These are phyloP conservation scores for Yamadazyma mexicana DNA, from an alignment of 1,139 yeast species.

Conservation along the genomic window DNA sequence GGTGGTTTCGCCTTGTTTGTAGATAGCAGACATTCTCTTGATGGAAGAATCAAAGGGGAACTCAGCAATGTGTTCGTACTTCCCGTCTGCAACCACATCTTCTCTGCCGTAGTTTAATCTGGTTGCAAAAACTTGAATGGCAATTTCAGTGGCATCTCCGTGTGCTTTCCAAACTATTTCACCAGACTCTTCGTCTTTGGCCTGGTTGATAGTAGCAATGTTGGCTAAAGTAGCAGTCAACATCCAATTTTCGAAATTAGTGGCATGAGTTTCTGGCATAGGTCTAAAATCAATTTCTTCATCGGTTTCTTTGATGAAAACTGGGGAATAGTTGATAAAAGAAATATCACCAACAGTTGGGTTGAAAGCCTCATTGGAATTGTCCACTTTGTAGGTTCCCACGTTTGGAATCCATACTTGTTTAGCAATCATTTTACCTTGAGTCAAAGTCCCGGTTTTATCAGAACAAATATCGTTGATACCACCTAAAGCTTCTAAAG, in stretches of 20 bases:
- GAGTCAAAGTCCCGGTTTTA: conserved; percentile 80
- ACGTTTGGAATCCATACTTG: conserved; percentile 75
- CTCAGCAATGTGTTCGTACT: conserved; percentile 53
- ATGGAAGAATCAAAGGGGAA: conserved; percentile 79
- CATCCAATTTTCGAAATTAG: conserved; percentile 48
- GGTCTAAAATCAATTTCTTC: conserved; percentile 35
- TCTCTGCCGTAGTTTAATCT: conserved; percentile 54
- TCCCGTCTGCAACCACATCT: conserved; percentile 32
- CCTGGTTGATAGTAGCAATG: conserved; percentile 58
- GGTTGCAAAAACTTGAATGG: conserved; percentile 70
- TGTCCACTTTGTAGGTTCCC: conserved; percentile 63
- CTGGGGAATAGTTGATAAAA: conserved; percentile 44
- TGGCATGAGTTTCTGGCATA: conserved; percentile 24
- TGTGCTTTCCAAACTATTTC: conserved; percentile 62
- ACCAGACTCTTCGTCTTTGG: conserved; percentile 27
- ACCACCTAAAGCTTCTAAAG: conserved; percentile 78
- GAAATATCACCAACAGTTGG: conserved; percentile 65
- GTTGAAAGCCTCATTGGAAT: conserved; percentile 69
- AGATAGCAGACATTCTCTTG: conserved; percentile 72
- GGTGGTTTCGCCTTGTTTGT: conserved; percentile 29
- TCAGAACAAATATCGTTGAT: conserved; percentile 82
- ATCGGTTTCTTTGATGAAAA: conserved; percentile 34
- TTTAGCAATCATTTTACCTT: conserved; percentile 75
- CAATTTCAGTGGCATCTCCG: conserved; percentile 86
- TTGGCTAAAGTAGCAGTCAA: conserved; percentile 69